Conservation (phyloP, 1,139 yeast genomes). For the Casaregolazyma lundiana region DNA sequence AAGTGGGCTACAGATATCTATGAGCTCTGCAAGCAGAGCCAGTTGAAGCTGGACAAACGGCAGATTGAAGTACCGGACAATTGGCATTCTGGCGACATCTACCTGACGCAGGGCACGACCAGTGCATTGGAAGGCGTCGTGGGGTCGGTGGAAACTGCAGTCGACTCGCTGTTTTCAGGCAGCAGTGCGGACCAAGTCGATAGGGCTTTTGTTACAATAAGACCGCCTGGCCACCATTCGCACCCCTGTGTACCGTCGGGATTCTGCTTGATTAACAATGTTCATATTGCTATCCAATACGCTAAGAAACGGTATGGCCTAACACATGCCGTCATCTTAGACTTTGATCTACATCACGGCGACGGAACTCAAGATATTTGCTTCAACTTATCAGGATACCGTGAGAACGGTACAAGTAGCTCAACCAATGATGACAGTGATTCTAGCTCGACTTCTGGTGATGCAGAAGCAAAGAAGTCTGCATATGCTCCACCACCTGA, state of each 20-base stretch:
- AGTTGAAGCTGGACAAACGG: slow-evolving; percentile 49
- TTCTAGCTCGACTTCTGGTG: not conserved
- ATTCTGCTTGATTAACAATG: slow-evolving; percentile 80
- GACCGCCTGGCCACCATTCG: slow-evolving; percentile 93
- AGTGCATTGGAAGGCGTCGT: slow-evolving; percentile 75
- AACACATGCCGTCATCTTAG: slow-evolving; percentile 78
- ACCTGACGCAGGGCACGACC: slow-evolving; percentile 61
- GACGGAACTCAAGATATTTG: slow-evolving; percentile 88
- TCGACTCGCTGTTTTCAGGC: slow-evolving; percentile 50
- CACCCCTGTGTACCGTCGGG: slow-evolving; percentile 83
- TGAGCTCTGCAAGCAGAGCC: slow-evolving; percentile 57
- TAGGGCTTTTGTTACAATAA: slow-evolving; percentile 62
- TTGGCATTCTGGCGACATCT: slow-evolving; percentile 85
- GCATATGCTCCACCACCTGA: slow-evolving; percentile 14
- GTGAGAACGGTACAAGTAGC: slow-evolving; percentile 36
- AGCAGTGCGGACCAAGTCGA: slow-evolving; percentile 15
- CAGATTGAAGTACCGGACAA: slow-evolving; percentile 71
- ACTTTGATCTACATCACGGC: slow-evolving; percentile 88
- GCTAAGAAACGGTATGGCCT: slow-evolving; percentile 61
- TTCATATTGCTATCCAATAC: slow-evolving; percentile 76
- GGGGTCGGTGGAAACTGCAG: slow-evolving; percentile 71
- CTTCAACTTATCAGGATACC: slow-evolving; percentile 72
- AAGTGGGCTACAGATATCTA: slow-evolving; percentile 64
- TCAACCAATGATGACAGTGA: slow-evolving; percentile 8
- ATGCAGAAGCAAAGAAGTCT: slow-evolving; percentile 2